Evolutionary conservation across 2,329 filamentous ascomycete species (phyloP), one percentile per base, ranked within the genome.

Genomic region (Elsinoe arachidis): DNA sequence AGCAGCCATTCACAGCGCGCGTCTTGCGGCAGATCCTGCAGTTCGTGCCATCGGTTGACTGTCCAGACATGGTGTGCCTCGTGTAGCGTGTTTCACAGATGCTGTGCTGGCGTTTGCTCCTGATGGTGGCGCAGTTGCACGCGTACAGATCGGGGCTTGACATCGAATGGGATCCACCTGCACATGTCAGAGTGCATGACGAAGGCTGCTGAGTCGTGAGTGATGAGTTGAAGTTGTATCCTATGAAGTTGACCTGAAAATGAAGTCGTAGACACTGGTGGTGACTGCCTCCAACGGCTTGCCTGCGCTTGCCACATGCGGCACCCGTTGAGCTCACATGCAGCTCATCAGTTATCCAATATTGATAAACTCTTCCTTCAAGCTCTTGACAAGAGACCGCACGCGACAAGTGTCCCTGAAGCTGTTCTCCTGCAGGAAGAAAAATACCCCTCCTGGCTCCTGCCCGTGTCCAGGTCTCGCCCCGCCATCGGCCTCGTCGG

Each of bases 51-150:
- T 23, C 41, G n/a, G n/a, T n/a, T n/a, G n/a, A n/a, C n/a, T n/a
- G n/a, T 44, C 19, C 17, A 21, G 41, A 44, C 41, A 44, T 51
- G n/a, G 33, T 53, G 49, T 53, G 5, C 49, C 49, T 53, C 49
- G 49, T 53, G 33, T 53, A 53, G 49, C 49, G 49, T 53, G 49
- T 53, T 53, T 53, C 49, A 53, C 33, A 39, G 33, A 35, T 39
- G 49, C 49, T 53, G 11, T 35, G 49, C 49, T 53, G 49, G 49
- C 49, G 49, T 53, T 37, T 53, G 49, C 49, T 53, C 7, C 46
- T 19, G n/a, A 17, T 37, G 33, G 49, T 53, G 49, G 49, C 49
- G 49, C 49, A 53, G 49, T 23, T 15, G 33, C 26, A 52, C 47
- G 19, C 47, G 47, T 52, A 53, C 15, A 38, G 49, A 53, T 53